Conservation (phyloP, 2,329 filamentous ascomycete genomes). For the Fusarium tricinctum region DNA sequence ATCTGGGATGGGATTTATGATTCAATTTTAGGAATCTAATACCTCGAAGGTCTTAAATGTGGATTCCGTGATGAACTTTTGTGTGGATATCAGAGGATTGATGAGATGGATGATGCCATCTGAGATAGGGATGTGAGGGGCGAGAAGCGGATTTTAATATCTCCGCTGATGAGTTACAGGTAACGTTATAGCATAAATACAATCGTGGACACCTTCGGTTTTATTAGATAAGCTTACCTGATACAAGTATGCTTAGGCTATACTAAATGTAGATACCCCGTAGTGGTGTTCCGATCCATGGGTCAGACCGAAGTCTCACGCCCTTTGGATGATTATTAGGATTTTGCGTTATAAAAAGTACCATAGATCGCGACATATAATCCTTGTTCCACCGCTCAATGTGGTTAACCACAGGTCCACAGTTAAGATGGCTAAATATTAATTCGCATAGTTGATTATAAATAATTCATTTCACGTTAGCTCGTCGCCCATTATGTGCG, state of each 20-base stretch:
- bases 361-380: not conserved
- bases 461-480: not conserved
- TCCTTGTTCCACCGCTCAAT: constrained; percentile 2
- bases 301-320: not conserved
- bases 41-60: not conserved
- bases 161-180: not conserved
- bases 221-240: not conserved
- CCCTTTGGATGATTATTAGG: constrained; percentile 6
- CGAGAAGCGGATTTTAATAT: constrained; percentile 4
- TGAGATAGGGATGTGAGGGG: constrained; percentile 8
- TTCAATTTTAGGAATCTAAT: accelerated
- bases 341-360: not conserved
- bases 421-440: not conserved
- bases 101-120: no score
- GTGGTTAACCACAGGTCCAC: not conserved
- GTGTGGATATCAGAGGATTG: not conserved
- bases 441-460: not conserved
- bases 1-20: not conserved
- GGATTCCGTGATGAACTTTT: no score
- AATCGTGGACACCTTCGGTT: not conserved
- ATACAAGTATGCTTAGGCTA: not conserved
- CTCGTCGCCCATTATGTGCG: constrained; percentile 33
- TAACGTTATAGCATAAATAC: constrained; percentile 22
- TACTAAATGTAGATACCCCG: no score
- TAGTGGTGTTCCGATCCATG: not conserved